These are phyloP conservation scores for Allium sativum DNA, from an alignment of 106 monocot genomes.

Conservation along the genomic window DNA sequence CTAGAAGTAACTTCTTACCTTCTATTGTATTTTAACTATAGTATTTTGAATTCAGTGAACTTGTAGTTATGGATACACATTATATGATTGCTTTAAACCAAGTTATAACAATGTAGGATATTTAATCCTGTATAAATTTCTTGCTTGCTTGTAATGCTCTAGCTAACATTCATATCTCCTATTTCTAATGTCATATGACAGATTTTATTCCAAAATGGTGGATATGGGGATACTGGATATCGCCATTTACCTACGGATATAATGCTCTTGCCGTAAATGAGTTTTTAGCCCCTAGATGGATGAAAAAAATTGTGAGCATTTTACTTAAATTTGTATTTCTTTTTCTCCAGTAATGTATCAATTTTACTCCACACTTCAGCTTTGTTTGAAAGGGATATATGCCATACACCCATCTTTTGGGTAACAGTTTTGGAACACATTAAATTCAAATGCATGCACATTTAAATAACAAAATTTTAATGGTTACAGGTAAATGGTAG, in stretches of 20 bases:
- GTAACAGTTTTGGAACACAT: background rate
- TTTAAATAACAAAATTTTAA: background rate
- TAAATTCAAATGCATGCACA: background rate
- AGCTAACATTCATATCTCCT: background rate
- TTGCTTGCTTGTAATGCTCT: background rate
- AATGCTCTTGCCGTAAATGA: constrained; percentile 63
- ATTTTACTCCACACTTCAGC: background rate
- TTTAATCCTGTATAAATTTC: no score
- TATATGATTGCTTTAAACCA: no score
- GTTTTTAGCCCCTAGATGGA: constrained; percentile 63
- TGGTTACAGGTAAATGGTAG: constrained; percentile 11
- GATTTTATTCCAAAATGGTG: constrained; percentile 65
- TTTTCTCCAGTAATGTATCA: background rate
- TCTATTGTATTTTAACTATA: background rate
- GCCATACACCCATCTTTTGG: background rate
- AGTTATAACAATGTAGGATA: no score
- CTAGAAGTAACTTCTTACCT: constrained; percentile 35
- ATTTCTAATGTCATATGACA: constrained; percentile 15
- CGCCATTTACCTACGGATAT: constrained; percentile 49
- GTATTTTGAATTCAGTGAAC: background rate
- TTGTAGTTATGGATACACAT: no score
- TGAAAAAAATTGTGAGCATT: constrained; percentile 27
- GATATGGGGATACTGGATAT: constrained; percentile 68
- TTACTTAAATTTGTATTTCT: background rate
- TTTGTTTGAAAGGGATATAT: background rate